Conservation (phyloP, 176 grass and related monocot species). For the Elymus sibiricus region DNA sequence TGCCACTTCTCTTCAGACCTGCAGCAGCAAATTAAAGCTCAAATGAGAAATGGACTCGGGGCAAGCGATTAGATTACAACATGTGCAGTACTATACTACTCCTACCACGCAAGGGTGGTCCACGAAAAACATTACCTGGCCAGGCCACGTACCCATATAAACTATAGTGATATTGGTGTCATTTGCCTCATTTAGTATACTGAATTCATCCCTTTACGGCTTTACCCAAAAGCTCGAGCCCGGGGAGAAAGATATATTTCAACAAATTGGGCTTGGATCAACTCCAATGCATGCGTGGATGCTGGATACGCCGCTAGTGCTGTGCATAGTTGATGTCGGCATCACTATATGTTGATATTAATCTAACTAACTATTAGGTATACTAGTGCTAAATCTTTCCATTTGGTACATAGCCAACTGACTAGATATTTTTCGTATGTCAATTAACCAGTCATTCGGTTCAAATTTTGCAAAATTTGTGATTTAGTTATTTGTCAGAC, state of each 20-base stretch:
- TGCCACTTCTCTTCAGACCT: conserved; percentile 82
- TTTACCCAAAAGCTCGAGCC: not conserved
- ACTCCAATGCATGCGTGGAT: not conserved
- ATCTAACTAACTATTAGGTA: not conserved
- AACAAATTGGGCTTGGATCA: not conserved
- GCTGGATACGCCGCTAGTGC: not conserved
- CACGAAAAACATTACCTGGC: not conserved
- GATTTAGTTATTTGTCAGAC: too few relatives aligned
- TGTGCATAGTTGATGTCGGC: not conserved
- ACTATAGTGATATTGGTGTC: not conserved
- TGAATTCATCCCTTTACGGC: not conserved
- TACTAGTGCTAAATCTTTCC: not conserved
- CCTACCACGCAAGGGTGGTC: not conserved
- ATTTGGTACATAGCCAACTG: not conserved
- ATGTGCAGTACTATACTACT: not conserved
- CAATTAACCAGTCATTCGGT: too few relatives aligned
- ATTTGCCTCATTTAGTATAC: not conserved
- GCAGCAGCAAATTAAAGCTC: not conserved
- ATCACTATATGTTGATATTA: not conserved
- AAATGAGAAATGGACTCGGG: not conserved
- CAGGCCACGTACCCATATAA: not conserved
- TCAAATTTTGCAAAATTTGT: too few relatives aligned
- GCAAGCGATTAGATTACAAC: not conserved
- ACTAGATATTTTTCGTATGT: not conserved
- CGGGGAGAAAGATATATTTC: not conserved